A percentile compares a stretch with the other conserved stretches of the same genome.
phyloP scores from a whole-genome alignment of 805 yeast species.

The Candida fluviatilis region DNA sequence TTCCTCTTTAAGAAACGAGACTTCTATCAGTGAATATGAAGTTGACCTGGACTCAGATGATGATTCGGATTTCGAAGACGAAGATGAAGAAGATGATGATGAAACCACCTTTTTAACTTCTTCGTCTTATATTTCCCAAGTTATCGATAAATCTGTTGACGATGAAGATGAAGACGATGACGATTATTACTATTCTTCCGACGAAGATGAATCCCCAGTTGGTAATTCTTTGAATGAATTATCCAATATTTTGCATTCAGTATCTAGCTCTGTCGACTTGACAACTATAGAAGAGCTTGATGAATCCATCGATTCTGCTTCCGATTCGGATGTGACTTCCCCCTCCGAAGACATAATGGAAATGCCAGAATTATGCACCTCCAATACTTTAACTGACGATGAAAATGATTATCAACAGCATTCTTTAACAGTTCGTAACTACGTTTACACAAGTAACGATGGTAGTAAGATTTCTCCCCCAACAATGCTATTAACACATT shows the following conservation, averaged over 20 bases:
- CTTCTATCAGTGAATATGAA: conserved; percentile 37
- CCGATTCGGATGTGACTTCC: neutral
- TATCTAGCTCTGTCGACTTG: neutral
- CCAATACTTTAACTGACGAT: conserved; percentile 6
- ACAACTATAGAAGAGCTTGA: neutral
- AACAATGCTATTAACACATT: neutral
- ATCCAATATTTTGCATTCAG: neutral
- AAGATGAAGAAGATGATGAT: conserved; percentile 11
- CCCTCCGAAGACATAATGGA: neutral
- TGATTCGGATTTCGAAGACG: conserved; percentile 22
- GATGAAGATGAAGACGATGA: conserved; percentile 3
- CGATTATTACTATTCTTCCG: neutral
- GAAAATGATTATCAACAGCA: neutral
- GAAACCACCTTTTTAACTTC: conserved; percentile 4
- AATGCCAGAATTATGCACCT: conserved; percentile 9
- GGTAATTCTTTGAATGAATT: neutral
- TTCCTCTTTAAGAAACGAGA: conserved; percentile 14
- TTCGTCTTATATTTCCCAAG: neutral
- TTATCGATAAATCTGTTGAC: conserved; percentile 1
- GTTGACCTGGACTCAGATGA: conserved; percentile 23
- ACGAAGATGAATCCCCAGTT: neutral
- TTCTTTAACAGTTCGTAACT: neutral
- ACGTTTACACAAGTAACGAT: neutral
- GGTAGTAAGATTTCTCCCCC: neutral
- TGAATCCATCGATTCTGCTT: neutral